Evolutionary conservation across 768 basidiomycete genomes (phyloP).

Genomic region (Pisolithus sp.): DNA sequence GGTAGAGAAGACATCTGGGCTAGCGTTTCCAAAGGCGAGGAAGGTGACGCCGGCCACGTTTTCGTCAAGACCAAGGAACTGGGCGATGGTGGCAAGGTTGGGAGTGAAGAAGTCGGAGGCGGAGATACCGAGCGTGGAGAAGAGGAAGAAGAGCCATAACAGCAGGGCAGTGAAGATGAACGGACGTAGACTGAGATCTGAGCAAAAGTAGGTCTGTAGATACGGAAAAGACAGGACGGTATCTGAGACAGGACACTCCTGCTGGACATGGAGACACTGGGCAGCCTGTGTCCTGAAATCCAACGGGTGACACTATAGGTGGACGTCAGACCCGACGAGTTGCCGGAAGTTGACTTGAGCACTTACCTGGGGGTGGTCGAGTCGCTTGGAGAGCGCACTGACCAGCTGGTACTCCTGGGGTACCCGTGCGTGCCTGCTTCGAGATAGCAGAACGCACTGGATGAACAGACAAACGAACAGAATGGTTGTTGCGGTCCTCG

Average conservation of each 20-base stretch:
- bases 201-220: constrained; percentile 65
- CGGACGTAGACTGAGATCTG: constrained; percentile 48
- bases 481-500: constrained; percentile 38
- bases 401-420: constrained; percentile 6
- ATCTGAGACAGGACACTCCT: constrained; percentile 48
- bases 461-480: constrained; percentile 48
- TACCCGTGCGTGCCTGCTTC: constrained; percentile 41
- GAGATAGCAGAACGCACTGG: constrained; percentile 63
- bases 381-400: background rate
- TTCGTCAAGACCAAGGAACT: constrained; percentile 81
- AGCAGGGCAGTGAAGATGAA: constrained; percentile 57
- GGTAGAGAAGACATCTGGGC: constrained; percentile 93
- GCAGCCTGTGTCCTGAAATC: constrained; percentile 37
- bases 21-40: constrained; percentile 95
- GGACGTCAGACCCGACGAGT: background rate
- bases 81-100: constrained; percentile 86
- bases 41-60: constrained; percentile 96
- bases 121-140: constrained; percentile 91
- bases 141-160: constrained; percentile 84
- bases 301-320: constrained; percentile 60
- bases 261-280: constrained; percentile 62
- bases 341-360: background rate
- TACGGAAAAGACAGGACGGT: constrained; percentile 72
- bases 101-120: constrained; percentile 98
- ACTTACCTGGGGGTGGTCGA: constrained; percentile 8